Percentiles rank a stretch among this genome's conserved stretches.
Conservation (phyloP, 345 rosid species). For the Camelina neglecta region DNA sequence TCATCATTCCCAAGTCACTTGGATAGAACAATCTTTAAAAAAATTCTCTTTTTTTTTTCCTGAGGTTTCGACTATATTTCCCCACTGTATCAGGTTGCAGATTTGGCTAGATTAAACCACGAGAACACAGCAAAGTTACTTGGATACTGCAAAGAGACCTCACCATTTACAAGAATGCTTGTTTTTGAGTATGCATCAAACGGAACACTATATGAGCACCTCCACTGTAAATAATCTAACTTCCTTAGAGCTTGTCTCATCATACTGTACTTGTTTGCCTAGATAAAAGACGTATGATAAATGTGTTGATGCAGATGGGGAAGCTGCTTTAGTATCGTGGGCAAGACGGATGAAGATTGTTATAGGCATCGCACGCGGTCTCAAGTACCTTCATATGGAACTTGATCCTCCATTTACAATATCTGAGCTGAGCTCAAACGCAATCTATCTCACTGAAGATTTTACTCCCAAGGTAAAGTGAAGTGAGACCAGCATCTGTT, state of each 20-base stretch:
- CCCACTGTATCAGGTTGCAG: slow-evolving; percentile 74
- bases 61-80: slow-evolving; percentile 23
- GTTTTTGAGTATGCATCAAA: slow-evolving; percentile 95
- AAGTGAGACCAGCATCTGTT: background rate
- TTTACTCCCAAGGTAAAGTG: slow-evolving; percentile 85
- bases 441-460: slow-evolving; percentile 95
- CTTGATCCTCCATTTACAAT: slow-evolving; percentile 90
- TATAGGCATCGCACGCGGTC: slow-evolving; percentile 83
- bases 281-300: background rate
- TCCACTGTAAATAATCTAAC: slow-evolving; percentile 75
- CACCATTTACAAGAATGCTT: slow-evolving; percentile 91
- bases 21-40: slow-evolving; percentile 9
- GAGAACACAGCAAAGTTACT: slow-evolving; percentile 80
- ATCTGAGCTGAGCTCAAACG: slow-evolving; percentile 86
- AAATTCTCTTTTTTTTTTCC: slow-evolving; percentile 2
- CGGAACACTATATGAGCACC: slow-evolving; percentile 92
- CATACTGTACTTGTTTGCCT: background rate
- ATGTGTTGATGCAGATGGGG: slow-evolving; percentile 69
- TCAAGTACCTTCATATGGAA: slow-evolving; percentile 87
- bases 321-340: slow-evolving; percentile 89
- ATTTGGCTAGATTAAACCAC: slow-evolving; percentile 88
- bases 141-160: slow-evolving; percentile 85
- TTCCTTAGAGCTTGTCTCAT: slow-evolving; percentile 23
- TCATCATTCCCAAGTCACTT: slow-evolving; percentile 1
- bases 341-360: slow-evolving; percentile 87